Percentiles rank a stretch among this genome's conserved stretches.
These are phyloP conservation scores for Lentinula detonsa DNA, from an alignment of 768 basidiomycete species.

Conservation along the genomic window DNA sequence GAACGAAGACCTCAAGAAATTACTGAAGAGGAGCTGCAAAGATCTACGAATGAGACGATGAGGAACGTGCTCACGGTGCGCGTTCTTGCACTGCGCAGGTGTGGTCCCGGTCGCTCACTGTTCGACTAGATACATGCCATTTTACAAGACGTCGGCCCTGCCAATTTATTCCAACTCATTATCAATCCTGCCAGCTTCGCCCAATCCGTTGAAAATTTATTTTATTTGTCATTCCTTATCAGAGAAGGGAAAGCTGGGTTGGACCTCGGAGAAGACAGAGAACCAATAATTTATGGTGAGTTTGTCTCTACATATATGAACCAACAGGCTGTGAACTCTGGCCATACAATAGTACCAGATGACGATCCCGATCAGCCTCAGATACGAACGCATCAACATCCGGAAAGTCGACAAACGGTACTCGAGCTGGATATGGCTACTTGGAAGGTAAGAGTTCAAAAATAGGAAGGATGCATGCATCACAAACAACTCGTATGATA, in stretches of 20 bases:
- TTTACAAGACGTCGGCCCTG: conserved; percentile 37
- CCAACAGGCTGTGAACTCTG: neutral
- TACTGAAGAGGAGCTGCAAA: conserved; percentile 72
- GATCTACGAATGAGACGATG: conserved; percentile 84
- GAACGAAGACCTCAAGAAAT: conserved; percentile 74
- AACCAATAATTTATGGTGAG: conserved; percentile 62
- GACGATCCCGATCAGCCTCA: neutral
- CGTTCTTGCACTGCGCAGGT: neutral
- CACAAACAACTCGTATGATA: conserved; percentile 19
- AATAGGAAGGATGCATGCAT: neutral
- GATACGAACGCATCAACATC: conserved; percentile 19
- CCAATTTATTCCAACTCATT: conserved; percentile 84
- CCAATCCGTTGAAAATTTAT: conserved; percentile 95
- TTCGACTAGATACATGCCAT: conserved; percentile 43
- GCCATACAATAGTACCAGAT: neutral
- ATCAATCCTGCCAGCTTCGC: conserved; percentile 88
- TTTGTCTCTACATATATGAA: neutral
- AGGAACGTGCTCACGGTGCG: conserved; percentile 75
- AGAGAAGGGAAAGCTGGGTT: conserved; percentile 77
- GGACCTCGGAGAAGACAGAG: conserved; percentile 58
- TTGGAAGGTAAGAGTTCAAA: conserved; percentile 62
- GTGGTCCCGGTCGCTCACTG: neutral
- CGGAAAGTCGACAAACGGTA: conserved; percentile 76
- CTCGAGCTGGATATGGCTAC: conserved; percentile 87
- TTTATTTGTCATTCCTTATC: conserved; percentile 91